Conservation (phyloP, 1,284 basidiomycete genomes). For the Malassezia equina region DNA sequence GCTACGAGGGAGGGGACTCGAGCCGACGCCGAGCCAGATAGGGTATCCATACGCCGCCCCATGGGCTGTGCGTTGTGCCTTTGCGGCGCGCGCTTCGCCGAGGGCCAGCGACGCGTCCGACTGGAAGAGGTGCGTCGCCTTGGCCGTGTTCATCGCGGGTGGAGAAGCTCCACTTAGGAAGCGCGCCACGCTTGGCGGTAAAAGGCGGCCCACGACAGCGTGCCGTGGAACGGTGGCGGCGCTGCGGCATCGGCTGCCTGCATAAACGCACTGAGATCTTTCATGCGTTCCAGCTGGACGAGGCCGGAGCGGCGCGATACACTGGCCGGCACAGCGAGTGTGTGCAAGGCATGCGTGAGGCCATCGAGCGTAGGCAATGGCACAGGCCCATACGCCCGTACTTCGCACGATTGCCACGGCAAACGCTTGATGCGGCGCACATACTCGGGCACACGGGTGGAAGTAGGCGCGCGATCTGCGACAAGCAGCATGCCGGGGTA, state of each 20-base stretch:
- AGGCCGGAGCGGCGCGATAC: slow-evolving; percentile 10
- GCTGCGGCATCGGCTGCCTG: neutral
- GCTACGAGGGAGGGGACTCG: neutral
- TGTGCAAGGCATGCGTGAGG: neutral
- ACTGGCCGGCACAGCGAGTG: neutral
- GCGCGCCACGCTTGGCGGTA: slow-evolving; percentile 4
- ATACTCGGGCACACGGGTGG: slow-evolving; percentile 11
- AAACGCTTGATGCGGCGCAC: slow-evolving; percentile 15
- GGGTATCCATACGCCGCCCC: slow-evolving; percentile 15
- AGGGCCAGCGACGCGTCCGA: slow-evolving; percentile 19
- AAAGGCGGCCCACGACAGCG: slow-evolving; percentile 3
- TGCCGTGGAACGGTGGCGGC: neutral
- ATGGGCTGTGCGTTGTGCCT: slow-evolving; percentile 16
- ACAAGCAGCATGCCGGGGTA: slow-evolving; percentile 17
- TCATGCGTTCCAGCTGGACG: slow-evolving; percentile 10
- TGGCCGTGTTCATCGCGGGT: slow-evolving; percentile 6
- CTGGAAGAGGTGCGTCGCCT: slow-evolving; percentile 20
- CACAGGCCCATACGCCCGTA: slow-evolving; percentile 2
- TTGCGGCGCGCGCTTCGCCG: slow-evolving; percentile 16
- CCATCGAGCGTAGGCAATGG: neutral
- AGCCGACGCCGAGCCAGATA: slow-evolving; percentile 19
- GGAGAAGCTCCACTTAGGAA: neutral
- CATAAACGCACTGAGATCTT: neutral
- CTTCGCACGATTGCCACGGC: slow-evolving; percentile 14
- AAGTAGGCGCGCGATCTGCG: neutral